phyloP scores from a whole-genome alignment of 306 rosid genomes.

The Castanopsis chinensis region DNA sequence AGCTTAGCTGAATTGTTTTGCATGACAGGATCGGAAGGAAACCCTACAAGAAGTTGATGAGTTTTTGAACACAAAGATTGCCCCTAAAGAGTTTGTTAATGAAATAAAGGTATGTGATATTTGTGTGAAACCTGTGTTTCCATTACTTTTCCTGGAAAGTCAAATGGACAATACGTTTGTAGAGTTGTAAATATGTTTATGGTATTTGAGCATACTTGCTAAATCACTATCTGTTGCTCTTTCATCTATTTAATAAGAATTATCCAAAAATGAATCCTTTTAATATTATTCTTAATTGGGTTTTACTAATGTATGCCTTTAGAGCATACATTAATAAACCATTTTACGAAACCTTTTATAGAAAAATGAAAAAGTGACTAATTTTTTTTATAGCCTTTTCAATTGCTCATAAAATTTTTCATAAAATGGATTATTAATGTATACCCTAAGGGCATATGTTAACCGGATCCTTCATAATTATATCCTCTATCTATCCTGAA shows the following conservation, averaged over 20 bases:
- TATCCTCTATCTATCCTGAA: too few relatives aligned
- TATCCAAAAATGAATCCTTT: background rate
- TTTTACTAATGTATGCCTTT: too few relatives aligned
- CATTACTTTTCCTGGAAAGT: background rate
- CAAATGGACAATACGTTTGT: background rate
- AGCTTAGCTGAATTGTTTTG: background rate
- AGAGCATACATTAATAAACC: too few relatives aligned
- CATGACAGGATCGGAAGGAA: constrained; percentile 71
- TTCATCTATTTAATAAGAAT: background rate
- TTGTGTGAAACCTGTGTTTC: background rate
- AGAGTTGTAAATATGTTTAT: too few relatives aligned
- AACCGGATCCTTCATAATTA: too few relatives aligned
- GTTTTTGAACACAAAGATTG: constrained; percentile 85
- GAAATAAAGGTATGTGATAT: constrained; percentile 61
- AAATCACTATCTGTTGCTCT: background rate
- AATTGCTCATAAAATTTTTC: too few relatives aligned
- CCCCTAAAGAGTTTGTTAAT: constrained; percentile 76
- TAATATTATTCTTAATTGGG: background rate
- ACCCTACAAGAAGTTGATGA: constrained; percentile 68
- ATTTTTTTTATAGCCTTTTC: too few relatives aligned
- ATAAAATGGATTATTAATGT: too few relatives aligned
- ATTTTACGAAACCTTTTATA: too few relatives aligned
- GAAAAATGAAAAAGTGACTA: too few relatives aligned
- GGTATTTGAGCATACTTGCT: background rate
- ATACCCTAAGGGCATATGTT: too few relatives aligned